A percentile compares a stretch with the other conserved stretches of the same genome.
phyloP scores from a whole-genome alignment of 495 filamentous ascomycete species.

The Usnea hakonensis region DNA sequence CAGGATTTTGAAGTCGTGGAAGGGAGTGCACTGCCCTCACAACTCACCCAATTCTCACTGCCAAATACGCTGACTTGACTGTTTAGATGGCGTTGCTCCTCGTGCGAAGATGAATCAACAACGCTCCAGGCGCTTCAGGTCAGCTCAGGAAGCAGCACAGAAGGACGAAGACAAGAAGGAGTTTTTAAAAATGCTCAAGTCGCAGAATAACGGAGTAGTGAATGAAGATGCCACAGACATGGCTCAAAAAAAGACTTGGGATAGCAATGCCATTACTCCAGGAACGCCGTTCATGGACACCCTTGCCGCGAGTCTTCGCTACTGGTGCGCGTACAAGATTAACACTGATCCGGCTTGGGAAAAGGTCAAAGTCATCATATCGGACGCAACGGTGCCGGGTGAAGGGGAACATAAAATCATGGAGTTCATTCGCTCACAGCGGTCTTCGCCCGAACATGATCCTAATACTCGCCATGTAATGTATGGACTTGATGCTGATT shows the following conservation, averaged over 20 bases:
- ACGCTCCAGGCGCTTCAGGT: conserved; percentile 81
- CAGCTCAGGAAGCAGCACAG: conserved; percentile 87
- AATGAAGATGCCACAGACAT: conserved; percentile 54
- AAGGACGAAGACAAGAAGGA: conserved; percentile 88
- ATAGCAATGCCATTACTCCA: conserved; percentile 95
- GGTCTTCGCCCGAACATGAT: conserved; percentile 80
- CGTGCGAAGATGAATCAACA: conserved; percentile 98
- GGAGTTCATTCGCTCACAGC: conserved; percentile 93
- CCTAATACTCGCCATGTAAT: conserved; percentile 96
- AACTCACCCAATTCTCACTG: background rate
- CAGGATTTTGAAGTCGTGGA: conserved; percentile 14
- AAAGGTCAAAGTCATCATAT: conserved; percentile 94
- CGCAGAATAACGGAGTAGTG: conserved; percentile 55
- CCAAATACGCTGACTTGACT: conserved; percentile 29
- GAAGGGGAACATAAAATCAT: conserved; percentile 99
- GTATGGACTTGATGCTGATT: conserved; percentile 91
- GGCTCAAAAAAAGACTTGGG: conserved; percentile 85
- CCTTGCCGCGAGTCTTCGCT: conserved; percentile 80
- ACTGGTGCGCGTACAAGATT: conserved; percentile 94
- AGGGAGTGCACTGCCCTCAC: conserved; percentile 16
- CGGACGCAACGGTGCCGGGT: conserved; percentile 92
- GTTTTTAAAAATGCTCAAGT: conserved; percentile 69
- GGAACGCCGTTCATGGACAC: conserved; percentile 99
- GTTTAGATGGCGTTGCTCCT: conserved; percentile 80
- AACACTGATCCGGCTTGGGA: conserved; percentile 97